phyloP scores from a whole-genome alignment of 768 basidiomycete species.

The Lentinula boryana region DNA sequence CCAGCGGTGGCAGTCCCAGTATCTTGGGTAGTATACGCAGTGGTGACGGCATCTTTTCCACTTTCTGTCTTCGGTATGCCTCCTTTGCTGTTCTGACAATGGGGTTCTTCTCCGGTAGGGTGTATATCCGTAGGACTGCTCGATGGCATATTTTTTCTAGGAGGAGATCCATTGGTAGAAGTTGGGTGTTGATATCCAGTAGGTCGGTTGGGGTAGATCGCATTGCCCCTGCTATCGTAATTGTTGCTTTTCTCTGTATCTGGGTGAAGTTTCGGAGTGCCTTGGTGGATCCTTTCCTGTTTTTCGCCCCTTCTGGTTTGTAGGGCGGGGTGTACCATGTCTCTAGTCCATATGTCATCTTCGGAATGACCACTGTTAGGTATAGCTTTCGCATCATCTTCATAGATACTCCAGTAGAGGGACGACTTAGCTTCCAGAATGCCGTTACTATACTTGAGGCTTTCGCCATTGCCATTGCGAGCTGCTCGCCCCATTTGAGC shows the following conservation, averaged over 20 bases:
- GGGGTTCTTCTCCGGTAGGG: constrained; percentile 7
- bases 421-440: neutral
- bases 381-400: constrained; percentile 6
- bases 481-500: neutral
- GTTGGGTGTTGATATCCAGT: constrained; percentile 4
- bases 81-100: neutral
- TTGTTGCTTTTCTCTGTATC: neutral
- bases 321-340: neutral
- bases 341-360: neutral
- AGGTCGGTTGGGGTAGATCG: constrained; percentile 5
- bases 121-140: constrained; percentile 6
- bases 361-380: neutral
- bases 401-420: neutral
- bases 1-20: neutral
- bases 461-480: neutral
- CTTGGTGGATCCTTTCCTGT: neutral
- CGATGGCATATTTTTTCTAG: constrained; percentile 5
- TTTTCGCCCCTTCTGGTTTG: neutral
- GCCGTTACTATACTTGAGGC: neutral
- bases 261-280: neutral
- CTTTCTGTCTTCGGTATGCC: neutral
- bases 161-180: constrained; percentile 10
- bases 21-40: constrained; percentile 9
- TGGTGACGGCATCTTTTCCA: constrained; percentile 6
- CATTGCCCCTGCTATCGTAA: neutral